Evolutionary conservation across 352 stramenopile species (phyloP).

Genomic region (Pilasporangium apinafurcum): DNA sequence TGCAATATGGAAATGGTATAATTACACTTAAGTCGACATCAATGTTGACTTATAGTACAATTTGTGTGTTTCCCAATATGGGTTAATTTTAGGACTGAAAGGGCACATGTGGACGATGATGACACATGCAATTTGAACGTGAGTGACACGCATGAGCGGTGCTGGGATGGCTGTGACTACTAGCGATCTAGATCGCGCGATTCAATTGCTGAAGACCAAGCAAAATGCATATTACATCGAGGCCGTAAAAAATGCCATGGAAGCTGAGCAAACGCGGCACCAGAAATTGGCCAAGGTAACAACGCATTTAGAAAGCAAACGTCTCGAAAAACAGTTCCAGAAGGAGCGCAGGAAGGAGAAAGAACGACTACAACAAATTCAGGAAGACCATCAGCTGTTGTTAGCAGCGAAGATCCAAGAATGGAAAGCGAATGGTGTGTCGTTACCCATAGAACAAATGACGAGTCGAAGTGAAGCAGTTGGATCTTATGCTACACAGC

Average conservation of each 20-base stretch:
- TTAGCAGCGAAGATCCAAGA: slow-evolving; percentile 42
- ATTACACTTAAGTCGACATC: too few relatives aligned
- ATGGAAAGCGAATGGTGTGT: slow-evolving; percentile 33
- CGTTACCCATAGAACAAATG: background rate
- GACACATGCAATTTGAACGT: too few relatives aligned
- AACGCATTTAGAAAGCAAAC: slow-evolving; percentile 33
- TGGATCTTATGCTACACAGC: too few relatives aligned
- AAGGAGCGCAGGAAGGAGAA: slow-evolving; percentile 35
- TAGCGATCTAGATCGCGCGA: slow-evolving; percentile 1
- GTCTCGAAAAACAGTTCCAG: slow-evolving; percentile 47
- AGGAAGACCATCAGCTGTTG: slow-evolving; percentile 50
- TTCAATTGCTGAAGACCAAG: slow-evolving; percentile 2
- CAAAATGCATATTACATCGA: slow-evolving; percentile 41
- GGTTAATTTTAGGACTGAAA: too few relatives aligned
- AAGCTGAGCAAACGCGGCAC: slow-evolving; percentile 46
- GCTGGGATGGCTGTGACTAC: too few relatives aligned
- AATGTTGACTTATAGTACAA: too few relatives aligned
- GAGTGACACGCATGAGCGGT: too few relatives aligned
- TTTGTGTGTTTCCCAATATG: too few relatives aligned
- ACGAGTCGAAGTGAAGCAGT: too few relatives aligned
- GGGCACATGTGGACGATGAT: too few relatives aligned
- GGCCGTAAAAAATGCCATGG: slow-evolving; percentile 39
- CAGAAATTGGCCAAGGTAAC: slow-evolving; percentile 22
- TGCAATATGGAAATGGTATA: too few relatives aligned
- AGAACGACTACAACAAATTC: slow-evolving; percentile 48